phyloP scores from a whole-genome alignment of 1,284 basidiomycete species.

The Ganoderma sinense region DNA sequence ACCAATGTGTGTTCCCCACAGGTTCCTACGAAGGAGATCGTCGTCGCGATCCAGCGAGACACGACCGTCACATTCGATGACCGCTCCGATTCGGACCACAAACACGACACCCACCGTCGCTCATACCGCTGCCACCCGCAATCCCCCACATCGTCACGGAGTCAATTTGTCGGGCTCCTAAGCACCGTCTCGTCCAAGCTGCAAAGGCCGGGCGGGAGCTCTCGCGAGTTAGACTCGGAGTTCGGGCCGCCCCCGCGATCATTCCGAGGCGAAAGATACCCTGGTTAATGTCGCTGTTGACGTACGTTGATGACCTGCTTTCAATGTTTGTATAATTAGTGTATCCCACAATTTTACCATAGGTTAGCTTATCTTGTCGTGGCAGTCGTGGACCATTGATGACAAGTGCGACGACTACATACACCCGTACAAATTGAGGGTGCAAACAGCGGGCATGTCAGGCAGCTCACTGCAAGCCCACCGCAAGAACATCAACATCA shows the following conservation, averaged over 20 bases:
- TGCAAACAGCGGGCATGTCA: background rate
- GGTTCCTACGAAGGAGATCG: constrained; percentile 12
- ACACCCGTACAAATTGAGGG: background rate
- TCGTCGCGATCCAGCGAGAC: constrained; percentile 24
- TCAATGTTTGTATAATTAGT: background rate
- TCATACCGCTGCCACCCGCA: background rate
- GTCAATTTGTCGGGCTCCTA: background rate
- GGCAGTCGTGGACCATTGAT: background rate
- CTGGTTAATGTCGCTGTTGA: background rate
- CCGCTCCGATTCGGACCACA: background rate
- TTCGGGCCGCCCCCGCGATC: background rate
- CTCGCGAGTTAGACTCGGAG: background rate
- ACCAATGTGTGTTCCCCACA: background rate
- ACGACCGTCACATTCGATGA: constrained; percentile 23
- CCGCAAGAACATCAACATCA: background rate
- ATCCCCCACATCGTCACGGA: background rate
- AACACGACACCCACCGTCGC: constrained; percentile 1
- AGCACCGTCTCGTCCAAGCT: background rate
- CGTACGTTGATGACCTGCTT: too few relatives aligned
- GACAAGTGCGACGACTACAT: background rate
- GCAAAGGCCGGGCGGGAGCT: background rate
- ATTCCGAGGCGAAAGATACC: background rate
- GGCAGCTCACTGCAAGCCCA: background rate
- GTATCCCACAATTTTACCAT: background rate
- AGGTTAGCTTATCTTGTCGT: background rate